Conservation (phyloP, 129 eudicot genomes). For the Flaveria bidentis region DNA sequence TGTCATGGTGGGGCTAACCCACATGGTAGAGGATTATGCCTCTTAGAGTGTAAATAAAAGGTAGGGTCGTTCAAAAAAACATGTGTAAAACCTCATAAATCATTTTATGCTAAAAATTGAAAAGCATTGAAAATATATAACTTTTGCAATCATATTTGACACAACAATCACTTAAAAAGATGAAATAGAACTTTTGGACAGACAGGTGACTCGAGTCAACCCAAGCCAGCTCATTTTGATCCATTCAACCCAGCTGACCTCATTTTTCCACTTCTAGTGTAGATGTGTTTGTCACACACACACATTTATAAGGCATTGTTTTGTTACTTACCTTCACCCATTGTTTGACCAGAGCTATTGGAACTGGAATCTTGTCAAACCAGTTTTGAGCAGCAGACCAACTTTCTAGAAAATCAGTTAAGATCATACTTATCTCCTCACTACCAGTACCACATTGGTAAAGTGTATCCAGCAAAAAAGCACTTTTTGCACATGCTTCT, state of each 20-base stretch:
- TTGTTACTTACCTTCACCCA: constrained; percentile 86
- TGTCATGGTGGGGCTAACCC: neutral
- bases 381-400: constrained; percentile 72
- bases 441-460: constrained; percentile 47
- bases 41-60: too few relatives aligned
- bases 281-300: neutral
- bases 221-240: constrained; percentile 1
- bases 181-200: neutral
- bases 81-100: neutral
- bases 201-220: neutral
- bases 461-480: constrained; percentile 71
- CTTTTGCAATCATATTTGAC: neutral
- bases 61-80: too few relatives aligned
- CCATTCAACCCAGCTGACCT: neutral
- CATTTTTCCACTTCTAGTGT: neutral
- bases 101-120: neutral
- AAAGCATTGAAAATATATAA: neutral
- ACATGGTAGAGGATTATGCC: too few relatives aligned
- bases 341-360: constrained; percentile 59
- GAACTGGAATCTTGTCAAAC: constrained; percentile 55
- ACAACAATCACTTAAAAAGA: neutral
- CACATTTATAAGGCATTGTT: too few relatives aligned
- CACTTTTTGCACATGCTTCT: constrained; percentile 59
- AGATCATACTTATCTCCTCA: constrained; percentile 38
- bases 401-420: constrained; percentile 52